phyloP scores from a whole-genome alignment of 2,329 filamentous ascomycete genomes.

The Xylogone sp. region DNA sequence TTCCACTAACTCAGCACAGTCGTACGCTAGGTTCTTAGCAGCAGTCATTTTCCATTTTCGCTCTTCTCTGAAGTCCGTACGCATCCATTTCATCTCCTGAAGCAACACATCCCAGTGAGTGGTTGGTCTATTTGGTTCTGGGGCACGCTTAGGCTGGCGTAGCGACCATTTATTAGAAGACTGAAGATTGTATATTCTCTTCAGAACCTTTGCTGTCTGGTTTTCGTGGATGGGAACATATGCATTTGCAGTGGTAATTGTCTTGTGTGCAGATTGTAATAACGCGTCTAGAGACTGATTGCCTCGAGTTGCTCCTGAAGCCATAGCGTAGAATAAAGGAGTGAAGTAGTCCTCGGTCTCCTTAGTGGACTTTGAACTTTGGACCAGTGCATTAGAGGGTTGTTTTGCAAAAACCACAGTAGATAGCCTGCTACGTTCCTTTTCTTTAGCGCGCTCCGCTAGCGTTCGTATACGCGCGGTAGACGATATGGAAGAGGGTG shows the following conservation, averaged over 20 bases:
- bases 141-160: conserved; percentile 78
- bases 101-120: conserved; percentile 85
- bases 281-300: conserved; percentile 67
- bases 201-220: conserved; percentile 81
- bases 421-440: conserved; percentile 63
- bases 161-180: conserved; percentile 91
- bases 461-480: conserved; percentile 24
- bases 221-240: conserved; percentile 80
- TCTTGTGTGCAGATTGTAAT: conserved; percentile 81
- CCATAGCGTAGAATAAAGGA: conserved; percentile 54
- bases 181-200: conserved; percentile 85
- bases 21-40: conserved; percentile 74
- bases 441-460: conserved; percentile 40
- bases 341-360: conserved; percentile 59
- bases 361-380: conserved; percentile 6
- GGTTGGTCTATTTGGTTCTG: conserved; percentile 72
- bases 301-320: conserved; percentile 55
- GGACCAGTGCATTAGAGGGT: conserved; percentile 25
- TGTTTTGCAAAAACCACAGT: conserved; percentile 77
- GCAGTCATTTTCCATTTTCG: conserved; percentile 87
- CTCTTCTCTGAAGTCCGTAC: conserved; percentile 92
- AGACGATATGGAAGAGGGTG: conserved; percentile 39
- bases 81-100: conserved; percentile 96
- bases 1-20: conserved; percentile 78
- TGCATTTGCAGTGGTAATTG: conserved; percentile 79